Conservation (phyloP, 768 basidiomycete species). For the Boletus pseudo-olivaceus region DNA sequence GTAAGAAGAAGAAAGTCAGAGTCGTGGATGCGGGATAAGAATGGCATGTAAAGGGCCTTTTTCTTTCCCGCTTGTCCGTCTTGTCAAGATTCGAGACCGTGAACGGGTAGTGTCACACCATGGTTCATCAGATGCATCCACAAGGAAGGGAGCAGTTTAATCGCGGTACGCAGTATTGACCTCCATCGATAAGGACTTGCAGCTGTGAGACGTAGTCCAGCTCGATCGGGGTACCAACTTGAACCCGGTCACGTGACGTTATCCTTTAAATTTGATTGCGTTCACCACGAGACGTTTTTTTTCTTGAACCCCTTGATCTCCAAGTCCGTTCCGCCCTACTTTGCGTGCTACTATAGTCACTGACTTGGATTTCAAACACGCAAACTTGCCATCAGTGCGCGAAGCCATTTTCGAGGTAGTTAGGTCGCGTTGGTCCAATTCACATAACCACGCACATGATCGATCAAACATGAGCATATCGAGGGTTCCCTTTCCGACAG, state of each 20-base stretch:
- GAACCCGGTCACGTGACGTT: background rate
- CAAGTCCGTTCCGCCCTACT: background rate
- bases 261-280: no score
- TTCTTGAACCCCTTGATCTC: background rate
- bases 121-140: background rate
- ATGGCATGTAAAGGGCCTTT: background rate
- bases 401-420: background rate
- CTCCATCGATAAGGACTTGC: background rate
- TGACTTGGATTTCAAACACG: slow-evolving; percentile 17
- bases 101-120: background rate
- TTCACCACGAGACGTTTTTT: background rate
- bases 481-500: slow-evolving; percentile 7
- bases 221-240: background rate
- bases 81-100: no score
- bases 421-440: background rate
- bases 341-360: background rate
- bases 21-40: no score
- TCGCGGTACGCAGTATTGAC: background rate
- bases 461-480: slow-evolving; percentile 11
- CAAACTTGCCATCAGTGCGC: background rate
- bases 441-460: background rate
- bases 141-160: background rate
- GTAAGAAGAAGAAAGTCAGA: no score
- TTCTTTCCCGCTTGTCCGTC: background rate
- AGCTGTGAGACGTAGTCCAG: background rate